Base-by-base conservation (phyloP, 371 early-diverging fungal species). In the Phascolomyces articulosus region DNA sequence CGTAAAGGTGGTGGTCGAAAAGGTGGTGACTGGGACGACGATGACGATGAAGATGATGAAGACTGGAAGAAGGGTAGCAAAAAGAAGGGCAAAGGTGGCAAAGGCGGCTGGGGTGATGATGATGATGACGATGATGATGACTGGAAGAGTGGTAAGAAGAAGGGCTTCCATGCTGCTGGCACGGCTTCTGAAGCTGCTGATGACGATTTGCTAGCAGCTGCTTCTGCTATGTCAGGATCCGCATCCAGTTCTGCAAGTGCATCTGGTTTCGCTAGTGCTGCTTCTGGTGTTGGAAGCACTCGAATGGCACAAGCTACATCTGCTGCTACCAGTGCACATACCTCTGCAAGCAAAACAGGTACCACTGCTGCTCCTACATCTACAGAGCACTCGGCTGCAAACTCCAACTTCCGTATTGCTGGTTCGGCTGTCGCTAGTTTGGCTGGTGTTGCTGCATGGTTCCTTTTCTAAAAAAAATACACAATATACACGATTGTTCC, bases 371-470 rank as follows among this genome's bases (percentile, higher is more conserved):
- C 24, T 23, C 27, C 60, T 20, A 26, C 44, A 20, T 16, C 16
- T 26, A 41, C 9, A 27, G 10, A 51, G 20, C 28, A 31, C 31
- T 55, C 56, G 8, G 49, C 63, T 31, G 63, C 62, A 31, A 54
- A 24, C 29, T 55, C 31, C 34, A 69, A 44, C 34, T 31, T 61
- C 44, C 62, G 55, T 20, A 44, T 64, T 23, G 65, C 62, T 57
- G 69, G 69, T 34, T 57, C 64, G 16, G 41, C 64, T 55, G 54
- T 63, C n/a, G 55, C 59, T 53, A 56, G 58, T 41, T 51, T 60
- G 15, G 65, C 62, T 57, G 69, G 61, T 48, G 38, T 61, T 15
- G 65, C 69, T 38, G 69, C 64, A 29, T 69, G 62, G 58, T 47
- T 60, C 40, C 65, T 69, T 11, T 29, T 64, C 41, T 69, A 68